Percentiles rank a stretch among this genome's conserved stretches.
Evolutionary conservation across 345 rosid genomes (phyloP).

Genomic region (Trapa bicornis): DNA sequence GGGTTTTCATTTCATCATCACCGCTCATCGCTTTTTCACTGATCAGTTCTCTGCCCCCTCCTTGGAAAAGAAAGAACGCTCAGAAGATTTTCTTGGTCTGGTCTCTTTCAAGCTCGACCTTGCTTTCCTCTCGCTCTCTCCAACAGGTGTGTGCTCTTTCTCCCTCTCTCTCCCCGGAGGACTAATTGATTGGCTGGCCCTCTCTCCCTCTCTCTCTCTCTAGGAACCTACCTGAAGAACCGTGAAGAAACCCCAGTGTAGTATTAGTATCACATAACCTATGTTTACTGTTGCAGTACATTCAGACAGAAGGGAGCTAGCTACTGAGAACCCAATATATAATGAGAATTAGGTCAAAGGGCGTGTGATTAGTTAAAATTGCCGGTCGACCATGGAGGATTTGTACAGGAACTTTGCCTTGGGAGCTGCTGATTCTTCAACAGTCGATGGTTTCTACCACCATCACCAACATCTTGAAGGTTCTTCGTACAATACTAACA

Average conservation of each 20-base stretch:
- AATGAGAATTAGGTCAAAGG: neutral
- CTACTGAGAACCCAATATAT: neutral
- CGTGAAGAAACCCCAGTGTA: too few relatives aligned
- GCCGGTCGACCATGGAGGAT: constrained; percentile 22
- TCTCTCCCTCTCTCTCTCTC: constrained; percentile 4
- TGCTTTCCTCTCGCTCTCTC: neutral
- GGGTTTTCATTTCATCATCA: neutral
- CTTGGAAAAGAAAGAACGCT: constrained; percentile 34
- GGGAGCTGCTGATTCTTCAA: constrained; percentile 1
- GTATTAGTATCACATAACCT: too few relatives aligned
- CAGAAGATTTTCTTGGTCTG: constrained; percentile 6
- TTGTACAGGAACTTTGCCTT: constrained; percentile 16
- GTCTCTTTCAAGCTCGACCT: constrained; percentile 22
- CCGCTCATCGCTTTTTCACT: neutral
- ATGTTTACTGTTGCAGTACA: neutral
- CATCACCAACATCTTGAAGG: constrained; percentile 1
- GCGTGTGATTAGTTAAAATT: neutral
- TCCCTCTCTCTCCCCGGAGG: neutral
- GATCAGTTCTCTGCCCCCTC: constrained; percentile 2
- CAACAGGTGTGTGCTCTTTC: neutral
- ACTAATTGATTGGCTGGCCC: neutral
- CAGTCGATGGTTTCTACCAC: constrained; percentile 2
- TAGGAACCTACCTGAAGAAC: too few relatives aligned
- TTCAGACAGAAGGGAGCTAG: neutral
- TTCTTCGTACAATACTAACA: neutral